Evolutionary conservation across 2,329 filamentous ascomycete species (phyloP).

Genomic region (Aureobasidium sp.): DNA sequence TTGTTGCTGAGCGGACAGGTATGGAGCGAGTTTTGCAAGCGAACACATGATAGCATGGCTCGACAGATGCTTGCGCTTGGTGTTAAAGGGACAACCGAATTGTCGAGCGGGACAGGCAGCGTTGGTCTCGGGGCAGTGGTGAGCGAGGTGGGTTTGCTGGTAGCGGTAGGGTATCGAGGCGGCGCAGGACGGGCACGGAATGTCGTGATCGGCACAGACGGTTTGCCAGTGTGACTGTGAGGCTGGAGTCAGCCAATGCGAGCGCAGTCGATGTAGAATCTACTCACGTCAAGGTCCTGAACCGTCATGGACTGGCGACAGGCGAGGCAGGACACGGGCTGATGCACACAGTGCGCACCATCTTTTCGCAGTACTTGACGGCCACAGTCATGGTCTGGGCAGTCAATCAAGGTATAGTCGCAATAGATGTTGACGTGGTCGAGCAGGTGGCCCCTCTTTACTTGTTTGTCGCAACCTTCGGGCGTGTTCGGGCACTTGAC

Average conservation of each 20-base stretch:
- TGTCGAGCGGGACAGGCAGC: conserved; percentile 38
- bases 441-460: conserved; percentile 50
- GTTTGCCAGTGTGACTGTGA: conserved; percentile 27
- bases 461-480: conserved; percentile 47
- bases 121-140: conserved; percentile 35
- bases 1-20: conserved; percentile 36
- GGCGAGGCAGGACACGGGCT: conserved; percentile 43
- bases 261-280: not conserved
- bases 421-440: conserved; percentile 57
- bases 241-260: not conserved
- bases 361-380: conserved; percentile 50
- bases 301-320: conserved; percentile 49
- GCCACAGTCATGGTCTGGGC: conserved; percentile 43
- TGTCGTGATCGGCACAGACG: conserved; percentile 44
- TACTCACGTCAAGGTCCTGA: conserved; percentile 44
- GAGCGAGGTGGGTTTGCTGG: conserved; percentile 34
- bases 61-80: conserved; percentile 33
- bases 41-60: conserved; percentile 36
- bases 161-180: conserved; percentile 35
- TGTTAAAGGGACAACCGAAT: conserved; percentile 37
- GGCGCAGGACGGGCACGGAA: conserved; percentile 37
- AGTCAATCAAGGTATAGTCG: conserved; percentile 47
- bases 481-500: conserved; percentile 52
- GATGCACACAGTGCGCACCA: conserved; percentile 48
- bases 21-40: conserved; percentile 41